A percentile compares a stretch with the other conserved stretches of the same genome.
Conservation (phyloP, 2,329 filamentous ascomycete species). For the Magnaporthiopsis incrustans region DNA sequence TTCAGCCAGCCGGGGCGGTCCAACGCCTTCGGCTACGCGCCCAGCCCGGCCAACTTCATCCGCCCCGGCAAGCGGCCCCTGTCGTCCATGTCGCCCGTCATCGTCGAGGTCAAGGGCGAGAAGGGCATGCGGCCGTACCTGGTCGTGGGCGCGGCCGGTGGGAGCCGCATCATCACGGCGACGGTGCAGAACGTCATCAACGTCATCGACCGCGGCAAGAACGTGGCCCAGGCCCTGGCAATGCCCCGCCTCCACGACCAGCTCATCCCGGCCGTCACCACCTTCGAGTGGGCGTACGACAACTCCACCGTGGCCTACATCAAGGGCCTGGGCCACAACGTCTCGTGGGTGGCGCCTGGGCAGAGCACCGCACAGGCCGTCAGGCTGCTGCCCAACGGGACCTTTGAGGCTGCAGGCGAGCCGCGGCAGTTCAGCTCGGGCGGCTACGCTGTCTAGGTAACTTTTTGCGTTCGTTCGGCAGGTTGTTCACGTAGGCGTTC, state of each 20-base stretch:
- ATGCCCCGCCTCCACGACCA: constrained; percentile 74
- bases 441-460: constrained; percentile 46
- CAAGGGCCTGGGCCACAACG: constrained; percentile 57
- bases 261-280: constrained; percentile 60
- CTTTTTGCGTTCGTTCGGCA: neutral
- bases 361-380: constrained; percentile 66
- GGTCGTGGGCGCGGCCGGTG: constrained; percentile 68
- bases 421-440: constrained; percentile 65
- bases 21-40: constrained; percentile 72
- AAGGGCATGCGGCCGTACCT: constrained; percentile 58
- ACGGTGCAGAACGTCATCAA: constrained; percentile 69
- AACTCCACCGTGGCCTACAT: constrained; percentile 57
- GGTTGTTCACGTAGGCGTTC: neutral
- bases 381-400: constrained; percentile 50
- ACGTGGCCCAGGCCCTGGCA: constrained; percentile 52
- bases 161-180: constrained; percentile 73
- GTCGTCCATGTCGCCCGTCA: constrained; percentile 64
- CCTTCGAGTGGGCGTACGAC: constrained; percentile 63
- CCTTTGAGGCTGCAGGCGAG: constrained; percentile 72
- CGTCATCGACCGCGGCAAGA: constrained; percentile 56
- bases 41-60: constrained; percentile 67
- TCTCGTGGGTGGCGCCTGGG: constrained; percentile 58
- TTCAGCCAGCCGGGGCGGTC: constrained; percentile 66
- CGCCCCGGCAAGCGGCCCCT: constrained; percentile 69
- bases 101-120: constrained; percentile 37